phyloP scores from a whole-genome alignment of 2,329 filamentous ascomycete species.

The Cladosporium sp. region DNA sequence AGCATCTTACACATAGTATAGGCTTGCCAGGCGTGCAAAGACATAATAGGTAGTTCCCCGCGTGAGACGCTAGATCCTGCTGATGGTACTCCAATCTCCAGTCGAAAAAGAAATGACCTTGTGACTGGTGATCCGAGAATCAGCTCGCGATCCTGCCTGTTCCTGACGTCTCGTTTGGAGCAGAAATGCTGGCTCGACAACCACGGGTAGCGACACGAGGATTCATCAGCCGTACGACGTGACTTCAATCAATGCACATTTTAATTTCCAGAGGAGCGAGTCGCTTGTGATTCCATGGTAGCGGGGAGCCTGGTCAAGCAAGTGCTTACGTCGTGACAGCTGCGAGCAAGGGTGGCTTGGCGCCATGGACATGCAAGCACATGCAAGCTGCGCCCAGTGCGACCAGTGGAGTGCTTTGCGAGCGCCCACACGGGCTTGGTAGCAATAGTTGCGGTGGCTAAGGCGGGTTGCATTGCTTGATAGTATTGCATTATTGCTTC shows the following conservation, averaged over 20 bases:
- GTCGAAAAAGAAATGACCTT: neutral
- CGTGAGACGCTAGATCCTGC: conserved; percentile 7
- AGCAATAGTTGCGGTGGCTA: conserved; percentile 8
- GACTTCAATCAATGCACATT: neutral
- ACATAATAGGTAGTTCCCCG: neutral
- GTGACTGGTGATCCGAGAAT: neutral
- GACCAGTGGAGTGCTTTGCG: conserved; percentile 13
- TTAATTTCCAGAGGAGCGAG: conserved; percentile 2
- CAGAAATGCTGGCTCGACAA: conserved; percentile 1
- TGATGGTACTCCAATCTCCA: neutral
- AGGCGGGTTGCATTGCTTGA: neutral
- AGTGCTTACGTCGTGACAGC: conserved; percentile 19
- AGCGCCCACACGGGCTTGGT: conserved; percentile 1
- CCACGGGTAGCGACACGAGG: neutral
- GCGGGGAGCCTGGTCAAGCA: neutral
- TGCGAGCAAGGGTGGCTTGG: conserved; percentile 11
- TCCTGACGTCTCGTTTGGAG: neutral
- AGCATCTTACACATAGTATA: conserved; percentile 9
- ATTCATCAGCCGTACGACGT: conserved; percentile 6
- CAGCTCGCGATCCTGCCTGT: conserved; percentile 6
- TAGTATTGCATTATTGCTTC: neutral
- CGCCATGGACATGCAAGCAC: conserved; percentile 17
- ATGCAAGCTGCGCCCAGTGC: conserved; percentile 13
- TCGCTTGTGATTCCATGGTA: conserved; percentile 5
- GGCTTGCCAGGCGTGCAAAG: neutral